Evolutionary conservation across 148 eudicot species (phyloP).

Genomic region (Persicaria tinctoria): DNA sequence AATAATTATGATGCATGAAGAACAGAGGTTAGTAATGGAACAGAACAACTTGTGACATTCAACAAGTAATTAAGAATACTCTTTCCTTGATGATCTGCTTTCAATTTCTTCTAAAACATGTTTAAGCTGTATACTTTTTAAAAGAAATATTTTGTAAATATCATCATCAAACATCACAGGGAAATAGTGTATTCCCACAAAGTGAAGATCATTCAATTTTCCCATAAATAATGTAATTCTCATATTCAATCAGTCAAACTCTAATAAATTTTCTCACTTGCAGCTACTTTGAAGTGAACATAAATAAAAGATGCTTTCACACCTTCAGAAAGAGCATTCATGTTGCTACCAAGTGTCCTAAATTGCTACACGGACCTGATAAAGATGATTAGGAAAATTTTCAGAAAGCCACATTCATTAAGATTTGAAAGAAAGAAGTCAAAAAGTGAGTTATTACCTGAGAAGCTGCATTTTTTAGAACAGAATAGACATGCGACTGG

Average conservation of each 20-base stretch:
- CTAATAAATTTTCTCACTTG: conserved; percentile 65
- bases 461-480: conserved; percentile 75
- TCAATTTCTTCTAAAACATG: conserved; percentile 93
- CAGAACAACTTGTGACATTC: conserved; percentile 97
- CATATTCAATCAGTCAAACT: not conserved
- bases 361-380: conserved; percentile 75
- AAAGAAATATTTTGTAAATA: not conserved
- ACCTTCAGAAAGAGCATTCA: conserved; percentile 74
- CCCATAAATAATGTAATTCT: not conserved
- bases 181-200: not conserved
- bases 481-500: conserved; percentile 74
- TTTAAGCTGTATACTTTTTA: conserved; percentile 49
- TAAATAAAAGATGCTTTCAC: conserved; percentile 89
- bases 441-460: conserved; percentile 49
- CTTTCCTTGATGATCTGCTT: conserved; percentile 85
- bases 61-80: conserved; percentile 73
- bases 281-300: conserved; percentile 96
- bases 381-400: conserved; percentile 14
- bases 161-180: not conserved
- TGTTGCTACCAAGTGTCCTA: conserved; percentile 51
- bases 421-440: not conserved
- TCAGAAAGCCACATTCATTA: not conserved
- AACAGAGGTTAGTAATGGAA: no score
- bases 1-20: no score
- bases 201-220: not conserved